Evolutionary conservation across 352 stramenopile species (phyloP).

Genomic region (Elongisporangium senticosum): DNA sequence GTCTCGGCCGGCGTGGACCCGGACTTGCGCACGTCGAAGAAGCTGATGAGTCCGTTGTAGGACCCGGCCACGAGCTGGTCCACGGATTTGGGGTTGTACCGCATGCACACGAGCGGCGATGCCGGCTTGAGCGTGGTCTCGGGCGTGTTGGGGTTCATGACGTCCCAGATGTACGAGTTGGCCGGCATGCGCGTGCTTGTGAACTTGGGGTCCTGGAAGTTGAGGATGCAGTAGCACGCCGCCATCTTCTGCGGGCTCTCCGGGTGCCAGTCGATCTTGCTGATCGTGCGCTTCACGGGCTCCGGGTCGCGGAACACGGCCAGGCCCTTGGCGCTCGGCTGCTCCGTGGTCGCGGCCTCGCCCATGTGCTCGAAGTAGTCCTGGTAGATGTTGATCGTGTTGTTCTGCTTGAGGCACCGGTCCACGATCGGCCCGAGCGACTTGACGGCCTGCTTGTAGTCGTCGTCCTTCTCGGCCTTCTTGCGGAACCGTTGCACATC

Average conservation of each 20-base stretch:
- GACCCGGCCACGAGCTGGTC: slow-evolving; percentile 94
- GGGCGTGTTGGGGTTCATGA: slow-evolving; percentile 96
- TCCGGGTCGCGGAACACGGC: slow-evolving; percentile 96
- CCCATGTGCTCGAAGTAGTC: slow-evolving; percentile 93
- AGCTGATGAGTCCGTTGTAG: slow-evolving; percentile 96
- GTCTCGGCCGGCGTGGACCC: slow-evolving; percentile 85
- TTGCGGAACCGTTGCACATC: slow-evolving; percentile 96
- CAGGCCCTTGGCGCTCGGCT: slow-evolving; percentile 94
- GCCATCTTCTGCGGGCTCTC: slow-evolving; percentile 94
- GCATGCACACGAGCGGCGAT: slow-evolving; percentile 87
- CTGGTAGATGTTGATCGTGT: slow-evolving; percentile 98
- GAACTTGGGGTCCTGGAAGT: slow-evolving; percentile 95
- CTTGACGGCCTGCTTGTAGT: slow-evolving; percentile 95
- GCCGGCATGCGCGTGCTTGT: slow-evolving; percentile 67
- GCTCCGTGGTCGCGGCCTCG: slow-evolving; percentile 90
- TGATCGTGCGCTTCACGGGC: slow-evolving; percentile 90
- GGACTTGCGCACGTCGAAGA: slow-evolving; percentile 94
- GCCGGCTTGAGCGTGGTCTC: slow-evolving; percentile 90
- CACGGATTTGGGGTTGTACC: slow-evolving; percentile 96
- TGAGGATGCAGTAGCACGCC: slow-evolving; percentile 95
- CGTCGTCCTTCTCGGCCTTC: slow-evolving; percentile 97
- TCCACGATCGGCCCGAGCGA: slow-evolving; percentile 89
- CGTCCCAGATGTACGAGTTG: slow-evolving; percentile 96
- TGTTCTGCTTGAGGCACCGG: slow-evolving; percentile 95
- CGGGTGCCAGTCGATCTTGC: slow-evolving; percentile 96